Percentiles rank a stretch among this genome's conserved stretches.
These are phyloP conservation scores for Lunularia cruciata DNA, from an alignment of 225 moss, liverwort and hornwort species.

Conservation along the genomic window DNA sequence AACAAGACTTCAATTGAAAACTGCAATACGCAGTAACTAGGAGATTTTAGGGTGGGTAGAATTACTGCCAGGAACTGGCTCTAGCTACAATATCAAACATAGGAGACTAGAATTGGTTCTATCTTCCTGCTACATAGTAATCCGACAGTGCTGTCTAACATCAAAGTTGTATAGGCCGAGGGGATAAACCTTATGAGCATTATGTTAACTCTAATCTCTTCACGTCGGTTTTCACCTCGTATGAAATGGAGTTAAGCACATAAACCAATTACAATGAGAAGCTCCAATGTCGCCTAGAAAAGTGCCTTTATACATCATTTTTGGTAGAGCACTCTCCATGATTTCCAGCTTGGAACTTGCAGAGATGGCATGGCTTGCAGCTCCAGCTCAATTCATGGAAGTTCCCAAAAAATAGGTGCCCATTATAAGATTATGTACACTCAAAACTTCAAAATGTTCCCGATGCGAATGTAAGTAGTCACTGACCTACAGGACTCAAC, in stretches of 20 bases:
- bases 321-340: constrained; percentile 18
- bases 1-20: no score
- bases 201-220: no score
- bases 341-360: constrained; percentile 16
- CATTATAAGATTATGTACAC: constrained; percentile 20
- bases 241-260: not conserved
- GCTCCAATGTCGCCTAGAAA: constrained; percentile 11
- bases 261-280: constrained; percentile 6
- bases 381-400: constrained; percentile 18
- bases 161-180: no score
- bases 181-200: no score
- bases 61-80: no score
- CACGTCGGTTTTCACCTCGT: no score
- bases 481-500: constrained; percentile 1
- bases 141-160: no score
- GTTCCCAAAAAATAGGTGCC: constrained; percentile 21
- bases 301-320: constrained; percentile 21
- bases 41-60: no score
- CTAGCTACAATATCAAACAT: no score
- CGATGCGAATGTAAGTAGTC: constrained; percentile 9
- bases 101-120: no score
- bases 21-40: no score
- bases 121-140: no score
- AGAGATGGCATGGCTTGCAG: constrained; percentile 13
- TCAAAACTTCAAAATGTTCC: constrained; percentile 5